A percentile compares a stretch with the other conserved stretches of the same genome.
Conservation (phyloP, 148 eudicot species). For the Rhododendron molle region DNA sequence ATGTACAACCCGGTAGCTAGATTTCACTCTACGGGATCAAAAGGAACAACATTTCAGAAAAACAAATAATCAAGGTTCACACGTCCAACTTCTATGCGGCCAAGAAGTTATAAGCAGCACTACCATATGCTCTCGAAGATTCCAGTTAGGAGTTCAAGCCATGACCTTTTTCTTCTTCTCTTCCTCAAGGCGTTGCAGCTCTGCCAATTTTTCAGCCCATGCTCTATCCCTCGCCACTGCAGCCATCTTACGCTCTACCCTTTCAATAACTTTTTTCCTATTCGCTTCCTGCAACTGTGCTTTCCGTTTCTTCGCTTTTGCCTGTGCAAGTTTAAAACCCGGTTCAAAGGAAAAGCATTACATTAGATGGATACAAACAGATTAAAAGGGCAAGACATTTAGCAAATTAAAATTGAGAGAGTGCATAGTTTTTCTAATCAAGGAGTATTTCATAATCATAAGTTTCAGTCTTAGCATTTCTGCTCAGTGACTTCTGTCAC, state of each 20-base stretch:
- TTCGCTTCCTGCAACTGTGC: slow-evolving; percentile 73
- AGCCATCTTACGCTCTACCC: slow-evolving; percentile 93
- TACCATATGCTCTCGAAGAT: not conserved
- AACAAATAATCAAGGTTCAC: slow-evolving; percentile 4
- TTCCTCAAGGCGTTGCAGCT: slow-evolving; percentile 72
- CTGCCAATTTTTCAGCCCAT: slow-evolving; percentile 76
- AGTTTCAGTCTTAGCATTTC: no score
- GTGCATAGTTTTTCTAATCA: no score
- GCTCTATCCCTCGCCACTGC: slow-evolving; percentile 97
- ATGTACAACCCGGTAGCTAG: not conserved
- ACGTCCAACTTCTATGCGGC: not conserved
- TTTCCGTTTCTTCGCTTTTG: slow-evolving; percentile 84
- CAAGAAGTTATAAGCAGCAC: not conserved
- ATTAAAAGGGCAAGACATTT: not conserved
- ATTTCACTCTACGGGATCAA: not conserved
- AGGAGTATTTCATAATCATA: no score
- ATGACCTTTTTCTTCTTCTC: slow-evolving; percentile 54
- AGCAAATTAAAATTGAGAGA: not conserved
- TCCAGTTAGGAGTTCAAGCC: slow-evolving; percentile 13
- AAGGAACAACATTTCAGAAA: not conserved
- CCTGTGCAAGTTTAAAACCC: slow-evolving; percentile 36
- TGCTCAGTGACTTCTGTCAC: no score
- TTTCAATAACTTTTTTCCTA: slow-evolving; percentile 57
- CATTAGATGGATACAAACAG: not conserved
- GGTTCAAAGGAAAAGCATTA: not conserved